These are phyloP conservation scores for Jacaranda copaia DNA, from an alignment of 257 asterid genomes.

Conservation along the genomic window DNA sequence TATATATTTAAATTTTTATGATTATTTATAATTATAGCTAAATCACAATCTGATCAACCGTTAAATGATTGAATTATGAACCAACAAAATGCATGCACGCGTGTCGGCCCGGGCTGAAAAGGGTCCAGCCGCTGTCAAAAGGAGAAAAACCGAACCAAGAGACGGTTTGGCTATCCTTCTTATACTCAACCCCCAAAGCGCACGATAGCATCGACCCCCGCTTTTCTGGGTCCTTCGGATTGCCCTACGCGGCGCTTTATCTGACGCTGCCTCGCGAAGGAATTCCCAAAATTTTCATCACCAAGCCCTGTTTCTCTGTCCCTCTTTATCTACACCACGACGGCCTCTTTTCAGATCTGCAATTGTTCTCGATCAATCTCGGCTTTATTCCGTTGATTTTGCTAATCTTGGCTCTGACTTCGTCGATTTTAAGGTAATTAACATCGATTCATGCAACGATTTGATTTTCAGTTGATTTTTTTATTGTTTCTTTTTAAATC, in stretches of 20 bases:
- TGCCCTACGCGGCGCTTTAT: constrained; percentile 51
- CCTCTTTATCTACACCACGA: constrained; percentile 15
- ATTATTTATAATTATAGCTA: too few relatives aligned
- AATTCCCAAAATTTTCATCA: constrained; percentile 11
- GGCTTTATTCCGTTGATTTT: constrained; percentile 28
- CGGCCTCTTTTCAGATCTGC: constrained; percentile 41
- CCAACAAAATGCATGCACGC: neutral
- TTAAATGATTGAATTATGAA: too few relatives aligned
- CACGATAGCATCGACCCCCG: constrained; percentile 53
- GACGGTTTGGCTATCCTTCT: constrained; percentile 36
- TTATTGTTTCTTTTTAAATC: neutral
- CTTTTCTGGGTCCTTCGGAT: constrained; percentile 55
- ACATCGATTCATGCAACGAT: constrained; percentile 22
- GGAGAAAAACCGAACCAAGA: constrained; percentile 23
- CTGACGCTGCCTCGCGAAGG: constrained; percentile 35
- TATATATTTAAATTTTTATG: too few relatives aligned
- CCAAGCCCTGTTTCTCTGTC: constrained; percentile 41
- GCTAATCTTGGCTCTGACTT: constrained; percentile 4
- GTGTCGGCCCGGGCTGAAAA: constrained; percentile 21
- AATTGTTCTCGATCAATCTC: constrained; percentile 21
- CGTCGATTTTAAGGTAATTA: constrained; percentile 42
- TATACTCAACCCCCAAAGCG: constrained; percentile 45
- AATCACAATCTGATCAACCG: too few relatives aligned
- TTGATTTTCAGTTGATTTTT: constrained; percentile 21
- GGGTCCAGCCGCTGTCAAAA: neutral